Conservation (phyloP, 352 stramenopile species). For the Lagenidium giganteum region DNA sequence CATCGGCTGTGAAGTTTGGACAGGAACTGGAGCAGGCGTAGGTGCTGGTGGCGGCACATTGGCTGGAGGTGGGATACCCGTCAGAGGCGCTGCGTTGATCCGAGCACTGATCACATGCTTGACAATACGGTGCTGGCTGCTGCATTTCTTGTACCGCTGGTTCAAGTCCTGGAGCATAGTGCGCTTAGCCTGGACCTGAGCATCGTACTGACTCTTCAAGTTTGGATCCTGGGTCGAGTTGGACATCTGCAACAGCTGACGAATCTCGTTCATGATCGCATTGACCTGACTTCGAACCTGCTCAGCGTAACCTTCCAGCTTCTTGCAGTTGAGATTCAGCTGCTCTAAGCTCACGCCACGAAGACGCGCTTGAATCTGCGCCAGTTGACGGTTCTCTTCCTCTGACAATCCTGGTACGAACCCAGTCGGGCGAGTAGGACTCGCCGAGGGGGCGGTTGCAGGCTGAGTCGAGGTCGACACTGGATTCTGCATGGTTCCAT, state of each 20-base stretch:
- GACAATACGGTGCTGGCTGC: slow-evolving; percentile 75
- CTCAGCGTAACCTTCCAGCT: slow-evolving; percentile 77
- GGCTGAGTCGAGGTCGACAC: no score
- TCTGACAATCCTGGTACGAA: slow-evolving; percentile 43
- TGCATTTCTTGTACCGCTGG: slow-evolving; percentile 77
- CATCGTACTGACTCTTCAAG: slow-evolving; percentile 58
- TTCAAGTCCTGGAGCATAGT: slow-evolving; percentile 68
- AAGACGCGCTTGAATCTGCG: slow-evolving; percentile 70
- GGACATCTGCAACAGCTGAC: slow-evolving; percentile 67
- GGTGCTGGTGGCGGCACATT: slow-evolving; percentile 1
- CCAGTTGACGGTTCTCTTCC: slow-evolving; percentile 66
- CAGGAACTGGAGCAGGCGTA: background rate
- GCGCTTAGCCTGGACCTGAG: slow-evolving; percentile 66
- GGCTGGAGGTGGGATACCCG: background rate
- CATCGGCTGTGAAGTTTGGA: slow-evolving; percentile 5
- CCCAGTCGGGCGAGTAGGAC: no score
- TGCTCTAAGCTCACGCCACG: slow-evolving; percentile 63
- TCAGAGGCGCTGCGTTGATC: slow-evolving; percentile 12
- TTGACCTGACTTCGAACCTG: slow-evolving; percentile 78
- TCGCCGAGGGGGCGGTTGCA: background rate
- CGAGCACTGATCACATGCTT: slow-evolving; percentile 66
- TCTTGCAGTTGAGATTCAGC: slow-evolving; percentile 73
- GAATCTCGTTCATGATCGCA: slow-evolving; percentile 77
- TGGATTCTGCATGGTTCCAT: no score
- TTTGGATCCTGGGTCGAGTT: slow-evolving; percentile 67